Evolutionary conservation across 2,329 filamentous ascomycete species (phyloP).

Genomic region (Aureobasidium sp.): DNA sequence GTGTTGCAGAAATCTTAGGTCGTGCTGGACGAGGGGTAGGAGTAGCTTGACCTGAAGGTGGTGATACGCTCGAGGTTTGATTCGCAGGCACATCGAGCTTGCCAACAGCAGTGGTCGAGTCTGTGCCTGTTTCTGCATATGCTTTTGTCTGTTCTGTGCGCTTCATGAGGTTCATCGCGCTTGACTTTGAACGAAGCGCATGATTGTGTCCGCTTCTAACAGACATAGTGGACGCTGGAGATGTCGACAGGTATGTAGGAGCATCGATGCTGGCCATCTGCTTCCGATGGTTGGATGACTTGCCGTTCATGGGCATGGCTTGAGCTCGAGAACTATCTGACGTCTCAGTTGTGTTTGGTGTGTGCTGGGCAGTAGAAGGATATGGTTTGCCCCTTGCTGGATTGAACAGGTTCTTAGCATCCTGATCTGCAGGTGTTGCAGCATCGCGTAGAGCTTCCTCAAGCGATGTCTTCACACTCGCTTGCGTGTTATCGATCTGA

Average conservation of each 20-base stretch:
- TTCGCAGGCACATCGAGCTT: conserved; percentile 42
- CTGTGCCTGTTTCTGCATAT: conserved; percentile 56
- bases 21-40: conserved; percentile 21
- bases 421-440: conserved; percentile 51
- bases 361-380: conserved; percentile 2
- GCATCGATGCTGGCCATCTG: conserved; percentile 12
- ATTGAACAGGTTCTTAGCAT: neutral
- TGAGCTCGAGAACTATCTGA: neutral
- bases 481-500: neutral
- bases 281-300: neutral
- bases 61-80: conserved; percentile 17
- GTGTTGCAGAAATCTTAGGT: conserved; percentile 47
- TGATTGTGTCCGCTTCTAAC: conserved; percentile 27
- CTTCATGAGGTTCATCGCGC: conserved; percentile 53
- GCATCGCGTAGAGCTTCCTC: conserved; percentile 86
- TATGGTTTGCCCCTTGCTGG: conserved; percentile 1
- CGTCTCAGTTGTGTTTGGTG: neutral
- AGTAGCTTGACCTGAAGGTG: conserved; percentile 17
- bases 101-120: conserved; percentile 56
- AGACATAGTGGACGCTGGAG: conserved; percentile 26
- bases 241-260: conserved; percentile 28
- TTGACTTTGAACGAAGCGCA: conserved; percentile 41
- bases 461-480: conserved; percentile 49
- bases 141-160: conserved; percentile 52
- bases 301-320: neutral